Evolutionary conservation across 1,139 yeast genomes (phyloP), one percentile per base, ranked within the genome.

Genomic region (Groenewaldozyma auringiensis): DNA sequence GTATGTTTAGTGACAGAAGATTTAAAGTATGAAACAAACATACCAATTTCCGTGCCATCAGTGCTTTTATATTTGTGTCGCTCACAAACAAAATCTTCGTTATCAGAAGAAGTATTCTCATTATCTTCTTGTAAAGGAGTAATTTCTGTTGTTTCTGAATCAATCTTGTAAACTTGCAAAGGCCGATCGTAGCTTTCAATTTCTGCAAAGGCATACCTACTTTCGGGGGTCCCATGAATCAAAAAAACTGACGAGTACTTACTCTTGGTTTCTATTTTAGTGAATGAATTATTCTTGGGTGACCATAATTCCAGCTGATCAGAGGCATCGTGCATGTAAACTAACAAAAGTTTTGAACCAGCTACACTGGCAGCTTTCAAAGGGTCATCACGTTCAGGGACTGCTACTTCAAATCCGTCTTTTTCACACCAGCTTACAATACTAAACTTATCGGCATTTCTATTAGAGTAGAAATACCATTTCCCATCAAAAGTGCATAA

Each of bases 1-100:
- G 37, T 31, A 14, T 37, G 25, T 20, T 29, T 38, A 8, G 20
- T 41, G 9, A 25, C 37, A 2, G 37, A 13, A 17, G 29, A 29
- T 17, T 43, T 43, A 20, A 21, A 43, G 41, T 43, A 43, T 2
- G 45, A 43, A 18, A 43, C 42, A 33, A 43, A 43, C 42, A 43
- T 37, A 17, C 45, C 45, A 21, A 43, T 38, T 13, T 37, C 33
- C 2, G 45, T 31, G 4, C 45, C 45, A 21, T 43, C 45, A 18
- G 25, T 29, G 35, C 45, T 38, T 21, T 43, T 38, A 32, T 38
- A 43, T 11, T 11, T 3, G 18, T 21, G 40, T 20, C 42, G 27
- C 27, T 43, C 42, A n/a, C 42, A 37, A 14, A 43, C 45, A 38
- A 43, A 43, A 37, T 36, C 41, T 4, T 21, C 34, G n/a, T 14